Conservation (phyloP, 2,329 filamentous ascomycete genomes). For the Juglanconis juglandina region DNA sequence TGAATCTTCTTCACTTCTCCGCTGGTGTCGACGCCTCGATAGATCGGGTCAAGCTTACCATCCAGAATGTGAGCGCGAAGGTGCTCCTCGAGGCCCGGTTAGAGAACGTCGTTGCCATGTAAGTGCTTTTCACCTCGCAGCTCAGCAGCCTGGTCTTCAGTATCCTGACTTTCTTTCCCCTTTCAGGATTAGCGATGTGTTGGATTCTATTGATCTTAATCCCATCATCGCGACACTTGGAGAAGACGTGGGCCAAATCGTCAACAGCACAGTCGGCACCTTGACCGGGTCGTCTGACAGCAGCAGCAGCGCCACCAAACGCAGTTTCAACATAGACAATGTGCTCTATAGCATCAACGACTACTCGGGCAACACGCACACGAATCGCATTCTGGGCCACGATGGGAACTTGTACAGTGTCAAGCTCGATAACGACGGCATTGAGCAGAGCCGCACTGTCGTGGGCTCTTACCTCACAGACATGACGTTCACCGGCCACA, state of each 20-base stretch:
- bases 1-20: conserved; percentile 56
- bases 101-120: conserved; percentile 56
- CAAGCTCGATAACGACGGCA: conserved; percentile 51
- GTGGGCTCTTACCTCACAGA: conserved; percentile 49
- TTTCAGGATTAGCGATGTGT: conserved; percentile 46
- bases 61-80: conserved; percentile 56
- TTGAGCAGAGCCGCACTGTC: conserved; percentile 37
- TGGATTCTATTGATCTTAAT: conserved; percentile 58
- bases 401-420: conserved; percentile 53
- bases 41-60: conserved; percentile 52
- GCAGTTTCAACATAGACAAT: conserved; percentile 24
- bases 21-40: conserved; percentile 59
- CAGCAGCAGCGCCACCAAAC: conserved; percentile 12
- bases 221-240: conserved; percentile 56
- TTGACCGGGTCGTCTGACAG: conserved; percentile 21
- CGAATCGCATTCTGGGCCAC: conserved; percentile 54
- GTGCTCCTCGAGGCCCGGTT: conserved; percentile 58
- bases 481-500: conserved; percentile 55
- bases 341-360: conserved; percentile 57
- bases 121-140: not conserved
- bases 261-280: conserved; percentile 36
- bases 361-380: conserved; percentile 53
- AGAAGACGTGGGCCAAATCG: conserved; percentile 43
- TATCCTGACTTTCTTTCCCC: not conserved
- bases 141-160: no score